Evolutionary conservation across 257 asterid genomes (phyloP).

Genomic region (Primulina tabacum): DNA sequence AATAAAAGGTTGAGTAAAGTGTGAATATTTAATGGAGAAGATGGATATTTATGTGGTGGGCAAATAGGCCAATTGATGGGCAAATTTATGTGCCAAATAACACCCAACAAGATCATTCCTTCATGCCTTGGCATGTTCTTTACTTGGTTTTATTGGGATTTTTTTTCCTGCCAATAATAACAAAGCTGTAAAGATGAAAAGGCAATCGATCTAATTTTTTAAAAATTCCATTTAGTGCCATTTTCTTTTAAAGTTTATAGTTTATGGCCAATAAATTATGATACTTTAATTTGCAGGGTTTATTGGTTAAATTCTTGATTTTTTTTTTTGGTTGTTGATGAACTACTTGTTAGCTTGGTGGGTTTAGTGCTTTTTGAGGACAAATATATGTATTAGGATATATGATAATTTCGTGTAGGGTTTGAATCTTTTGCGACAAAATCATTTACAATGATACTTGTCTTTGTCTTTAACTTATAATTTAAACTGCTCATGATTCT

Average conservation of each 20-base stretch:
- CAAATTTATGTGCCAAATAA: neutral
- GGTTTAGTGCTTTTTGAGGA: too few relatives aligned
- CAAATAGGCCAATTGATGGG: constrained; percentile 25
- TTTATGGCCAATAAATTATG: too few relatives aligned
- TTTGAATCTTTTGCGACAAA: constrained; percentile 12
- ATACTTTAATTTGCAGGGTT: neutral
- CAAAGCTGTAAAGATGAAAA: too few relatives aligned
- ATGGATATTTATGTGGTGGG: constrained; percentile 21
- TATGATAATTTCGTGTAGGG: constrained; percentile 21
- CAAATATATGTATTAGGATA: constrained; percentile 3
- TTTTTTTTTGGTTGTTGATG: too few relatives aligned
- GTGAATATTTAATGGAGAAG: neutral
- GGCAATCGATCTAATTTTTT: neutral
- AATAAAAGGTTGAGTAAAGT: neutral
- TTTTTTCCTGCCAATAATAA: neutral
- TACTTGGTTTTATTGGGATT: too few relatives aligned
- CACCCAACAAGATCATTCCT: constrained; percentile 14
- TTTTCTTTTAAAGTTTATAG: too few relatives aligned
- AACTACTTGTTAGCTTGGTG: too few relatives aligned
- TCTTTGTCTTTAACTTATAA: constrained; percentile 20
- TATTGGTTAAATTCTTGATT: neutral
- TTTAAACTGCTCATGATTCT: too few relatives aligned
- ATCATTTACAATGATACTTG: constrained; percentile 23
- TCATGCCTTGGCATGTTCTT: constrained; percentile 1
- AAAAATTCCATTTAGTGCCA: too few relatives aligned